These are phyloP conservation scores for Lactarius sp. DNA, from an alignment of 768 basidiomycete genomes.

Conservation along the genomic window DNA sequence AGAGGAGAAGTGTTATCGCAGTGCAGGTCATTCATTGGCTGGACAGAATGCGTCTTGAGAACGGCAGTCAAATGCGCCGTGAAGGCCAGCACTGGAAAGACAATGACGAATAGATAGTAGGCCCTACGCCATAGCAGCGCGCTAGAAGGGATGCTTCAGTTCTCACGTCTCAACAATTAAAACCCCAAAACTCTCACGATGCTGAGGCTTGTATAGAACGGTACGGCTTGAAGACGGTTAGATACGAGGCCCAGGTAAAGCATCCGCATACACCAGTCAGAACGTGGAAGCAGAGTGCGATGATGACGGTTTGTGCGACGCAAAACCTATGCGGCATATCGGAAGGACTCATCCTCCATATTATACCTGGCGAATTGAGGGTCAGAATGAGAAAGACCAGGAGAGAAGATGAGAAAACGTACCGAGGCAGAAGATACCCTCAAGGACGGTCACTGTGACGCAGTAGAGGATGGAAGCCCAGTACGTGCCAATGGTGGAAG, in stretches of 20 bases:
- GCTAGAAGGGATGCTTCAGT: slow-evolving; percentile 30
- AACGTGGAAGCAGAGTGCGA: slow-evolving; percentile 26
- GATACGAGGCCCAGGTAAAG: slow-evolving; percentile 27
- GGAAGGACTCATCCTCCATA: slow-evolving; percentile 58
- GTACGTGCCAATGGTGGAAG: slow-evolving; percentile 38
- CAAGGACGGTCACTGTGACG: slow-evolving; percentile 45
- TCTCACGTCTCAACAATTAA: neutral
- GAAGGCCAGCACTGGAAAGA: slow-evolving; percentile 46
- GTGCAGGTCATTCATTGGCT: slow-evolving; percentile 47
- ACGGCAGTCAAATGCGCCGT: slow-evolving; percentile 41
- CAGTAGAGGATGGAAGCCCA: slow-evolving; percentile 51
- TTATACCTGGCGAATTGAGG: slow-evolving; percentile 42
- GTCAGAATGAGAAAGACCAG: slow-evolving; percentile 3
- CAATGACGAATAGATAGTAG: slow-evolving; percentile 42
- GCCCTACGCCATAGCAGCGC: slow-evolving; percentile 45
- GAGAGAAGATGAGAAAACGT: slow-evolving; percentile 18
- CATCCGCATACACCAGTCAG: slow-evolving; percentile 29
- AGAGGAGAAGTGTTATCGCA: slow-evolving; percentile 56
- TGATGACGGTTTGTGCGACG: slow-evolving; percentile 30
- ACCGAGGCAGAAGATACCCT: slow-evolving; percentile 60
- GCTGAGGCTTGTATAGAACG: slow-evolving; percentile 10
- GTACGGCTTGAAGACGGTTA: slow-evolving; percentile 23
- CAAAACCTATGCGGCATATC: slow-evolving; percentile 58
- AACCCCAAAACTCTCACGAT: slow-evolving; percentile 12
- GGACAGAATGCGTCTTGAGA: slow-evolving; percentile 41